Conservation (phyloP, 2,329 filamentous ascomycete genomes). For the Fusarium sp. region DNA sequence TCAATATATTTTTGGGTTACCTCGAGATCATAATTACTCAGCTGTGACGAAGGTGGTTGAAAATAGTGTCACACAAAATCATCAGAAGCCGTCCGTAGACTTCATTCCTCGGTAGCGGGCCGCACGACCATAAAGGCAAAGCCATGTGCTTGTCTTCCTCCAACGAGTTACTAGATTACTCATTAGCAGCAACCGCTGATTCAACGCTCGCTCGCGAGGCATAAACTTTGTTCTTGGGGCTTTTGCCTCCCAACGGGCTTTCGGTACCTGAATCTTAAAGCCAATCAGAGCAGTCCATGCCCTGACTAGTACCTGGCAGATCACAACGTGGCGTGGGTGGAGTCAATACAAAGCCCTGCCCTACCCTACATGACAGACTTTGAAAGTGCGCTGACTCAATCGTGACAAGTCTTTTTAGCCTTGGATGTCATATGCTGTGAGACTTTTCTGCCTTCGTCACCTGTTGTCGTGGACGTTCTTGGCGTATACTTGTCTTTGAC, state of each 20-base stretch:
- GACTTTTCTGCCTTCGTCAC: conserved; percentile 3
- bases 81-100: background rate
- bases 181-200: background rate
- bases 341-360: conserved; percentile 12
- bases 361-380: conserved; percentile 26
- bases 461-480: conserved; percentile 1
- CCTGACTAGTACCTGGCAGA: conserved; percentile 42
- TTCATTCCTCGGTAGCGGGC: conserved; percentile 21
- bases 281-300: conserved; percentile 28
- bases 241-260: conserved; percentile 28
- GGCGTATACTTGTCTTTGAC: background rate
- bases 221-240: conserved; percentile 22
- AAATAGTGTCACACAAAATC: conserved; percentile 9
- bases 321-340: conserved; percentile 38
- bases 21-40: background rate
- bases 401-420: conserved; percentile 9
- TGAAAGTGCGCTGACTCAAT: conserved; percentile 4
- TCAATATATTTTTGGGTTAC: background rate
- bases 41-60: conserved; percentile 14
- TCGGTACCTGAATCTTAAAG: background rate
- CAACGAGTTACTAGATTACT: conserved; percentile 4
- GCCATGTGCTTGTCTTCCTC: conserved; percentile 3
- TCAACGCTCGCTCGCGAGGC: conserved; percentile 11
- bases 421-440: conserved; percentile 1
- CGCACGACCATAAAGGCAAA: conserved; percentile 9